Evolutionary conservation across 768 basidiomycete species (phyloP), one percentile per base, ranked within the genome.

Genomic region (Tephrocybe sp.): DNA sequence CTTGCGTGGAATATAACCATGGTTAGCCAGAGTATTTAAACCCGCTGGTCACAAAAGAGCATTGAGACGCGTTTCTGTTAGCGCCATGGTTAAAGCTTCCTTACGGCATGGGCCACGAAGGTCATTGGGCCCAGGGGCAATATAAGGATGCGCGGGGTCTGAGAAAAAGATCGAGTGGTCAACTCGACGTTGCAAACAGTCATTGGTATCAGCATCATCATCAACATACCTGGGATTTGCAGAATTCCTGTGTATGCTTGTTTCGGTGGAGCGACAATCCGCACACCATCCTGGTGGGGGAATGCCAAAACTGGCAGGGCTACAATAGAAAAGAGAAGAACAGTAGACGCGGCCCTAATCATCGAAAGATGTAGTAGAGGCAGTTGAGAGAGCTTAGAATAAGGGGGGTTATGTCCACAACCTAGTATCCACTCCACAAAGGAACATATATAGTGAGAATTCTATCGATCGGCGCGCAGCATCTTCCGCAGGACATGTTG

Each of bases 41-140:
- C 56, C 56, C 31, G 56, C 56, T 57, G 26, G 5, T 26, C 3
- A n/a, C n/a, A 26, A 26, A 26, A 20, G 16, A 12, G 26, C 23
- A 40, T 30, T 48, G 5, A 32, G 17, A 33, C 4, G 32, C 17
- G 35, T n/a, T 11, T 19, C 12, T 9, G 40, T 51, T 10, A 38
- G 13, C 39, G 14, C 17, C 20, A 22, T 39, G 10, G 26, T 7
- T 7, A 26, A 19, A 16, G 31, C 20, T 22, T 20, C 30, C 52
- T 45, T n/a, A 57, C 56, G 56, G 26, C 52, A 57, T 44, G 56
- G 56, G 40, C 56, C 56, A 39, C 52, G 56, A 22, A 51, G 45
- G 19, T 53, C 56, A 1, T 50, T 26, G 19, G 9, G 38, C 5
- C 39, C 33, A 19, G 56, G 56, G 6, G 49, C 23, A 35, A 53